Conservation (phyloP, 129 eudicot species). For the Kitagawia praeruptora region DNA sequence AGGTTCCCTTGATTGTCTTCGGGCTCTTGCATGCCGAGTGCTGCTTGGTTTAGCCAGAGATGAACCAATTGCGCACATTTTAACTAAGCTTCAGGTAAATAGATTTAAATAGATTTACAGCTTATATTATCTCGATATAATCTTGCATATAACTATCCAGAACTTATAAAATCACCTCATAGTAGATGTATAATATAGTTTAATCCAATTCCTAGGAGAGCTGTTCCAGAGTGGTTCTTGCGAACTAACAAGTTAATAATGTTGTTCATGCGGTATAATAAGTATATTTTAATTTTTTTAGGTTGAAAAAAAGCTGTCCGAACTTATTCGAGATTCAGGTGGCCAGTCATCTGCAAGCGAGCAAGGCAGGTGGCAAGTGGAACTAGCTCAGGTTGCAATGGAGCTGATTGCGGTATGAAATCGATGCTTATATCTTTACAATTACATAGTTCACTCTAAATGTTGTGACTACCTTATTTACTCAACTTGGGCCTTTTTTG, state of each 20-base stretch:
- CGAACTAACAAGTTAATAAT: neutral
- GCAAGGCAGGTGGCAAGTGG: slow-evolving; percentile 92
- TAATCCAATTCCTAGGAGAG: neutral
- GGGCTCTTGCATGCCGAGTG: slow-evolving; percentile 96
- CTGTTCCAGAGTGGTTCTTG: neutral
- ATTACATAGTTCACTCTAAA: neutral
- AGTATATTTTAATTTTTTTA: slow-evolving; percentile 17
- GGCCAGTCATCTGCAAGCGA: slow-evolving; percentile 64
- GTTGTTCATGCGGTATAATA: neutral
- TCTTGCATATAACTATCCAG: neutral
- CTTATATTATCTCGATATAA: neutral
- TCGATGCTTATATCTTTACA: neutral
- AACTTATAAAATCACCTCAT: neutral
- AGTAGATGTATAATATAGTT: neutral
- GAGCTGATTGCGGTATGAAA: slow-evolving; percentile 84
- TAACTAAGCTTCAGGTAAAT: slow-evolving; percentile 90
- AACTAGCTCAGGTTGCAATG: slow-evolving; percentile 83
- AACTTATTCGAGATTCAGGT: slow-evolving; percentile 84
- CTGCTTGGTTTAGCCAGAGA: slow-evolving; percentile 97
- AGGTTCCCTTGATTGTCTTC: slow-evolving; percentile 77
- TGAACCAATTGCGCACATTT: slow-evolving; percentile 85
- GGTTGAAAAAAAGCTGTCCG: slow-evolving; percentile 92
- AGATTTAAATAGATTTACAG: neutral
- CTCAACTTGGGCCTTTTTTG: neutral
- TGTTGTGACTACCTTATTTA: neutral